These are phyloP conservation scores for Poa annua DNA, from an alignment of 176 grass and related monocot genomes.

Conservation along the genomic window DNA sequence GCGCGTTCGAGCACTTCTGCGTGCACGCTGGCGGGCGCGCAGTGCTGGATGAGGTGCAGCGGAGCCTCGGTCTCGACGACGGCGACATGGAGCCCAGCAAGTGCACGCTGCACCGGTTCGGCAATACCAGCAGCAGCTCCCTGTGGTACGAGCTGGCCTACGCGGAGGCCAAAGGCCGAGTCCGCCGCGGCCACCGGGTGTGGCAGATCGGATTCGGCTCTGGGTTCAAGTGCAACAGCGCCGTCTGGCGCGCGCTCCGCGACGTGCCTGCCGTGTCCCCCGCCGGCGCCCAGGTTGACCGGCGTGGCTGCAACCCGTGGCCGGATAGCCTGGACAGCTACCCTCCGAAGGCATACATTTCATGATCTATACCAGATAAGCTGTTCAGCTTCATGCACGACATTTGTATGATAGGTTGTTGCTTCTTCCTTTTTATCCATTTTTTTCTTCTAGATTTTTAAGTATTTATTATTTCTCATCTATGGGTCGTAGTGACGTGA, in stretches of 20 bases:
- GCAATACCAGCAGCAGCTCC: conserved; percentile 20
- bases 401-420: not conserved
- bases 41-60: conserved; percentile 35
- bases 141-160: not conserved
- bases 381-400: conserved; percentile 3
- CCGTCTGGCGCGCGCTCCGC: conserved; percentile 57
- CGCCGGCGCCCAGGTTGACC: not conserved
- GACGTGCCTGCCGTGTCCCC: not conserved
- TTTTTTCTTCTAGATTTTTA: not conserved
- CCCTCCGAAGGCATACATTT: conserved; percentile 13
- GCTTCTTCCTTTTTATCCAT: not conserved
- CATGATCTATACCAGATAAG: not conserved
- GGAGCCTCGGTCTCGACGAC: not conserved
- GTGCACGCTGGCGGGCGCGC: conserved; percentile 80
- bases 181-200: conserved; percentile 32
- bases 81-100: conserved; percentile 17
- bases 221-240: conserved; percentile 97
- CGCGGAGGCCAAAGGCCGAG: conserved; percentile 14
- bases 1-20: conserved; percentile 88
- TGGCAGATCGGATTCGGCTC: conserved; percentile 99
- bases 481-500: not conserved
- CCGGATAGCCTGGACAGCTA: not conserved
- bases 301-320: conserved; percentile 16
- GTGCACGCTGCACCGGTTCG: conserved; percentile 26
- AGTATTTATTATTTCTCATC: not conserved